phyloP scores from a whole-genome alignment of 495 filamentous ascomycete species.

The Corynascus novoguineensis region DNA sequence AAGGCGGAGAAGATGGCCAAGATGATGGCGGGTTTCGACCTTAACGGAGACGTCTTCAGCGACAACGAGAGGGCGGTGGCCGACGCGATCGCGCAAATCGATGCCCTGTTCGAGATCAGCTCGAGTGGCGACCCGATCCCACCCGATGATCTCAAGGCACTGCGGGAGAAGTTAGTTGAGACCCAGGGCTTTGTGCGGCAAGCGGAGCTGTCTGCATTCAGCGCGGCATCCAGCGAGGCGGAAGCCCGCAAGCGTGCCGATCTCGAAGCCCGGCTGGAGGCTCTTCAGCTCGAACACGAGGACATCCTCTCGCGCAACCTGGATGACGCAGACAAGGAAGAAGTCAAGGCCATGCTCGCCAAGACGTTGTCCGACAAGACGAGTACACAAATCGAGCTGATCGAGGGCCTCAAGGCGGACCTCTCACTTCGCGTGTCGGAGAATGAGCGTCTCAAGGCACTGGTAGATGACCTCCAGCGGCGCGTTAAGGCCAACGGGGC shows the following conservation, averaged over 20 bases:
- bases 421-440: slow-evolving; percentile 67
- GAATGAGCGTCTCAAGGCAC: slow-evolving; percentile 65
- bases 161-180: slow-evolving; percentile 74
- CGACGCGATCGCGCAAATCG: slow-evolving; percentile 72
- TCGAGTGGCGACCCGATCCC: slow-evolving; percentile 70
- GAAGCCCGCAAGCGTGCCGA: slow-evolving; percentile 62
- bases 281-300: slow-evolving; percentile 75
- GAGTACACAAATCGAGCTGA: slow-evolving; percentile 61
- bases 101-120: slow-evolving; percentile 69
- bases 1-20: slow-evolving; percentile 99
- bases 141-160: slow-evolving; percentile 69
- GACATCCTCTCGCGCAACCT: slow-evolving; percentile 75
- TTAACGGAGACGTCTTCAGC: slow-evolving; percentile 83
- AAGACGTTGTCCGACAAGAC: slow-evolving; percentile 68
- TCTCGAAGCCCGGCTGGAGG: slow-evolving; percentile 66
- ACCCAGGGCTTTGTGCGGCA: slow-evolving; percentile 90
- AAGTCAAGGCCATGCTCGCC: slow-evolving; percentile 72
- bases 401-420: slow-evolving; percentile 67
- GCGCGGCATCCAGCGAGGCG: slow-evolving; percentile 51
- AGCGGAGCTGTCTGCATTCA: slow-evolving; percentile 72
- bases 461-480: slow-evolving; percentile 70
- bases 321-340: slow-evolving; percentile 68
- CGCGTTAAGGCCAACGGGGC: slow-evolving; percentile 54
- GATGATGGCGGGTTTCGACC: slow-evolving; percentile 99
- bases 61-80: slow-evolving; percentile 82